phyloP scores from a whole-genome alignment of 2,329 filamentous ascomycete species.

The Uncinocarpus reesii region DNA sequence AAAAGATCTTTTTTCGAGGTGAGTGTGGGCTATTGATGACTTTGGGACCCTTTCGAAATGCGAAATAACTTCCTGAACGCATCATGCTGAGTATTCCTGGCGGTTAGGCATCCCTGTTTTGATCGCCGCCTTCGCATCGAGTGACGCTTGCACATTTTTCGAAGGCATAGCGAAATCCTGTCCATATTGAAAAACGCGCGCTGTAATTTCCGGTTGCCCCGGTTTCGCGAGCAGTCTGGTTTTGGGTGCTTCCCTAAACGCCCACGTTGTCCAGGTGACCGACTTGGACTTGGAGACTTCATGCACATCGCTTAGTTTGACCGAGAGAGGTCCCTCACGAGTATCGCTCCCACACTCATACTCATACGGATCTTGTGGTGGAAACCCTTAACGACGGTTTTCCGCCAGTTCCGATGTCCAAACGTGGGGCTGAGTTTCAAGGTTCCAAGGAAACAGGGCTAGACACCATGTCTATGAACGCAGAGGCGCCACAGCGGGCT shows the following conservation, averaged over 20 bases:
- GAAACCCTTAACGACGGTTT: neutral
- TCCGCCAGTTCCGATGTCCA: constrained; percentile 26
- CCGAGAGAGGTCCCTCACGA: neutral
- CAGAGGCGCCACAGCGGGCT: constrained; percentile 40
- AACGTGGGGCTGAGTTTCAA: constrained; percentile 32
- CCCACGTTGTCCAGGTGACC: too few relatives aligned
- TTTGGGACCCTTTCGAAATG: neutral
- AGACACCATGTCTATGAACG: constrained; percentile 32
- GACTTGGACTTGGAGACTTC: neutral
- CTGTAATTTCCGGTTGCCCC: neutral
- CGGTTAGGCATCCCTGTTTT: neutral
- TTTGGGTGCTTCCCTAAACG: neutral
- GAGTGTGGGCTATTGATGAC: neutral
- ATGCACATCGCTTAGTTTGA: neutral
- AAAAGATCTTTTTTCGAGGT: neutral
- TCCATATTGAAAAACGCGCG: too few relatives aligned
- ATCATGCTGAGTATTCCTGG: neutral
- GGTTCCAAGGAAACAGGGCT: constrained; percentile 26
- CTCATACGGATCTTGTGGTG: neutral
- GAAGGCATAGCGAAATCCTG: neutral
- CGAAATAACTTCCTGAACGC: neutral
- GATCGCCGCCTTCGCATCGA: neutral
- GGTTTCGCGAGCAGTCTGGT: neutral
- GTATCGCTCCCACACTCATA: neutral
- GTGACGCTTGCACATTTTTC: too few relatives aligned